Evolutionary conservation across 2,329 filamentous ascomycete species (phyloP), one percentile per base, ranked within the genome.

Genomic region (Harringtonia lauricola): DNA sequence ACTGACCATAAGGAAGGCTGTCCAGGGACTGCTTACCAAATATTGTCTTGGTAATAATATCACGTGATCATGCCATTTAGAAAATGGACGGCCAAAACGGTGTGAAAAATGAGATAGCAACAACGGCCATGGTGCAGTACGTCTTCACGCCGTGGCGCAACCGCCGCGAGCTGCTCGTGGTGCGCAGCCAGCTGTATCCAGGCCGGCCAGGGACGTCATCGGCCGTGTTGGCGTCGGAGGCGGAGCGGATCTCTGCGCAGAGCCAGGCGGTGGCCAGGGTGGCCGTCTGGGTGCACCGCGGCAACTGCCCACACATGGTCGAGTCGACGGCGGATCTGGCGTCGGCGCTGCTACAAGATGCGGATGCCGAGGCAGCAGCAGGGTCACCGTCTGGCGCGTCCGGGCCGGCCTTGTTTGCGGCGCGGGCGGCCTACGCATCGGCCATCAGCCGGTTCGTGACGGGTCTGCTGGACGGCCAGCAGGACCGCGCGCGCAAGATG

Each of bases 371-470:
- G 24, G 31, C 30, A 5, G 21, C 10, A 31, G 53, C 53, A 3
- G 41, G n/a, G n/a, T n/a, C n/a, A n/a, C n/a, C 47, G 7, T 39
- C 44, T 17, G 53, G 52, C 2, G 54, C 56, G 22, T 56, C 55
- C 43, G 59, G 35, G 43, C 56, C 35, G n/a, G n/a, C n/a, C n/a
- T n/a, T n/a, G 40, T 81, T 83, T 61, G 75, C 79, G 39, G 68
- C 81, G 36, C 69, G 81, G 41, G 75, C 83, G 44, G 72, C 82
- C 35, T 89, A 90, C 62, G 76, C 80, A 24, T 77, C 81, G 24
- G 84, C 84, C 8, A 84, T 90, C 59, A 81, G 78, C 63, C 74
- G 81, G 79, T 92, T 92, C 59, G 82, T 90, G 19, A 92, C 86
- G 1, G 85, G 85, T 34, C 74, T 90, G 46, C 70, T 87, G 39